Base-by-base conservation (phyloP, 2,329 filamentous ascomycete genomes). In the Ophidiomyces ophidiicola region DNA sequence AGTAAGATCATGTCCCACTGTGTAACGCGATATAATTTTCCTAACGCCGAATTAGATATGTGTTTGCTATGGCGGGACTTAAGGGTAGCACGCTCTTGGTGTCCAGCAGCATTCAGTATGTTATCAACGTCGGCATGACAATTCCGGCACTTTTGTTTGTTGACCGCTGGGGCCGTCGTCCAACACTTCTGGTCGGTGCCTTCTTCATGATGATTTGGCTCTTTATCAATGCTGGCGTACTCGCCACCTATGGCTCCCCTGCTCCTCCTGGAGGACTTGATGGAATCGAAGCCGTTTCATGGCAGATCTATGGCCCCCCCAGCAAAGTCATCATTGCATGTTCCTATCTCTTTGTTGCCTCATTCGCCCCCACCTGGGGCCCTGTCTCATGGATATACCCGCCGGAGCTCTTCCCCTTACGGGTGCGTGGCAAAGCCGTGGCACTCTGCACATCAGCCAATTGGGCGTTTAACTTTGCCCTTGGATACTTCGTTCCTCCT, bases 91-190 rank as follows among this genome's bases (percentile, higher is more conserved):
- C 67, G 38, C 70, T 75, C 25, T 68, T 84, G 6, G 58, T 82
- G 31, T 71, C 79, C 5, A 80, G 76, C 12, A 75, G 72, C 6
- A 82, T 83, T 46, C 76, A 82, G 53, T 83, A 82, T 55, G 69
- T 86, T 50, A 83, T 88, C 65, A 87, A 87, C 56, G 82, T 88
- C 1, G 44, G 78, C 37, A 82, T 84, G 76, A 88, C 83, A 0
- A 56, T 87, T 2, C 80, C 81, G 0, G 82, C 82, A 1, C 69
- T 88, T 17, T 60, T 87, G 41, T 87, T 67, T 63, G 72, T 87
- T 50, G 82, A 90, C 49, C 67, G 69, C 40, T 83, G 79, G 76
- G 83, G 83, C 32, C 81, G 82, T 46, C 81, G 80, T 29, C 66
- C 65, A 1, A 73, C 78, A 3, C 66, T 84, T 24, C 64, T 84